Evolutionary conservation across 2,329 filamentous ascomycete genomes (phyloP).

Genomic region (Cryoendolithus antarcticus): DNA sequence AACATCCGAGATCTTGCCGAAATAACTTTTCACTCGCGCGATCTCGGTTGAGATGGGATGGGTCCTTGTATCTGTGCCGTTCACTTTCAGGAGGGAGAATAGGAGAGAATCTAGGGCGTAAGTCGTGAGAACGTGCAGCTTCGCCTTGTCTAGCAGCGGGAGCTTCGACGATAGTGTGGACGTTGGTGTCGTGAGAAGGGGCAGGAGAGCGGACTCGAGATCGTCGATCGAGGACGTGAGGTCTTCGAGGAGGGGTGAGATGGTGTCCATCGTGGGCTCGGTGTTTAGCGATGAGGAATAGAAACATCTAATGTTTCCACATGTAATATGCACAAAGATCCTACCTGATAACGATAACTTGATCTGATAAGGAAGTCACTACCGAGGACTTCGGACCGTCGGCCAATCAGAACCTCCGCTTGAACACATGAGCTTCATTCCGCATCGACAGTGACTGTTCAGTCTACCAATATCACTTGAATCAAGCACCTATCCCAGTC

Average conservation of each 20-base stretch:
- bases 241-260: slow-evolving; percentile 23
- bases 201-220: slow-evolving; percentile 59
- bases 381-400: too few relatives aligned
- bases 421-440: too few relatives aligned
- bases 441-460: too few relatives aligned
- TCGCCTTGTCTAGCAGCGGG: slow-evolving; percentile 87
- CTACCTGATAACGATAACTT: too few relatives aligned
- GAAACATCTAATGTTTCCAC: too few relatives aligned
- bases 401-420: too few relatives aligned
- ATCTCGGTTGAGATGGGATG: slow-evolving; percentile 81
- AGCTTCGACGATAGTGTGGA: slow-evolving; percentile 61
- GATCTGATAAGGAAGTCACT: too few relatives aligned
- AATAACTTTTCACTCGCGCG: slow-evolving; percentile 77
- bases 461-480: too few relatives aligned
- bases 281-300: too few relatives aligned
- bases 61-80: slow-evolving; percentile 67
- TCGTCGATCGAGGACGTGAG: slow-evolving; percentile 63
- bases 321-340: too few relatives aligned
- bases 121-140: slow-evolving; percentile 75
- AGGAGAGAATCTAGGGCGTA: slow-evolving; percentile 86
- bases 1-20: slow-evolving; percentile 72
- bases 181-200: slow-evolving; percentile 56
- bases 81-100: slow-evolving; percentile 70
- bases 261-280: too few relatives aligned
- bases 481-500: neutral